Conservation (phyloP, 305 asterid species). For the Solanum hybrid region DNA sequence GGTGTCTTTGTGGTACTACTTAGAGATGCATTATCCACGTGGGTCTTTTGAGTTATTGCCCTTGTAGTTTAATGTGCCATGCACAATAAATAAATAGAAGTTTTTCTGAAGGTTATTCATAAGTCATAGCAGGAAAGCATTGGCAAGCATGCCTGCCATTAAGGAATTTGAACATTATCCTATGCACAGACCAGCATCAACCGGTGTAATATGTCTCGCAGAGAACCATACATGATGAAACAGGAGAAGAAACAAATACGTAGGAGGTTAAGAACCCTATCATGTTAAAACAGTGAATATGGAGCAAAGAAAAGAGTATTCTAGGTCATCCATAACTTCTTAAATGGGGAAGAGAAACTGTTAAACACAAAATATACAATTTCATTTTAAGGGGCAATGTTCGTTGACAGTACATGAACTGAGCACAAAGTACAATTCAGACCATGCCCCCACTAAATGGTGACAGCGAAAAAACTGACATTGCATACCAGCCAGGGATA, state of each 20-base stretch:
- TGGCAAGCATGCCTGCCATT: neutral
- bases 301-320: neutral
- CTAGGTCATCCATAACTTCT: neutral
- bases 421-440: neutral
- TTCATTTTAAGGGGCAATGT: neutral
- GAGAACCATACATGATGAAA: neutral
- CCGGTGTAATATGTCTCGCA: neutral
- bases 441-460: neutral
- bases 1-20: neutral
- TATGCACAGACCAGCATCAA: neutral
- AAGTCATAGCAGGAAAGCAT: neutral
- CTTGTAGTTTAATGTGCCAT: neutral
- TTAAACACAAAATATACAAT: neutral
- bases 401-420: neutral
- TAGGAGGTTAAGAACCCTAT: neutral
- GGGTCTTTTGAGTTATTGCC: neutral
- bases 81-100: neutral
- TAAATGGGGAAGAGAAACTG: neutral
- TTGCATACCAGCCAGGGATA: neutral
- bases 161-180: neutral
- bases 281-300: neutral
- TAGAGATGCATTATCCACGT: neutral
- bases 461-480: neutral
- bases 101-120: neutral
- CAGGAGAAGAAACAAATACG: neutral